Conservation (phyloP, 768 basidiomycete species). For the Boletus reticuloceps region DNA sequence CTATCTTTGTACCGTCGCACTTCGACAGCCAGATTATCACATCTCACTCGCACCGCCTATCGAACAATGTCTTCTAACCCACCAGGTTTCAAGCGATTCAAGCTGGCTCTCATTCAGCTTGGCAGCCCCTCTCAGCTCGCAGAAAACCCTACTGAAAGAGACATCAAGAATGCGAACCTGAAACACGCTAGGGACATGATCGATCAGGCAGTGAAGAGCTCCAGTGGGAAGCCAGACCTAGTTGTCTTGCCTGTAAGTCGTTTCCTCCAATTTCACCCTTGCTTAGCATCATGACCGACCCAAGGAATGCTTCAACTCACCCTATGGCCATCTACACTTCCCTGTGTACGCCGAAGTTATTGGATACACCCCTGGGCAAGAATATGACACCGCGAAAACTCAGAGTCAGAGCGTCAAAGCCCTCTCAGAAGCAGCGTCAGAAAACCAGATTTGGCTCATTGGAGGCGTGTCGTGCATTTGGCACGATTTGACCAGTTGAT, state of each 20-base stretch:
- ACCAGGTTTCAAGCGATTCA: conserved; percentile 64
- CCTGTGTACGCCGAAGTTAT: conserved; percentile 82
- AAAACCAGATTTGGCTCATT: conserved; percentile 82
- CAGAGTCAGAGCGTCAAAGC: conserved; percentile 77
- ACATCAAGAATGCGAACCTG: conserved; percentile 70
- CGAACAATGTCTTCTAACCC: conserved; percentile 32
- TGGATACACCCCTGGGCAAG: conserved; percentile 52
- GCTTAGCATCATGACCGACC: neutral
- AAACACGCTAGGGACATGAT: conserved; percentile 81
- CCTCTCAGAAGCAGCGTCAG: conserved; percentile 78
- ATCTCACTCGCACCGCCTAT: neutral
- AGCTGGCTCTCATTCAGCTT: conserved; percentile 86
- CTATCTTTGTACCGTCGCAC: conserved; percentile 12
- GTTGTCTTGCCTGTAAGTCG: conserved; percentile 78
- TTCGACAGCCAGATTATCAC: neutral
- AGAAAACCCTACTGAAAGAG: conserved; percentile 28
- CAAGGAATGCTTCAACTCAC: conserved; percentile 88
- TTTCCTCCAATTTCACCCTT: neutral
- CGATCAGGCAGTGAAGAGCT: conserved; percentile 54
- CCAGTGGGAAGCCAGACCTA: conserved; percentile 59
- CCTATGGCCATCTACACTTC: conserved; percentile 78
- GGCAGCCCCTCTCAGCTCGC: conserved; percentile 56
- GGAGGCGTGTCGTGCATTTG: conserved; percentile 55
- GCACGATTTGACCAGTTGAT: neutral
- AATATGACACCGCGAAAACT: conserved; percentile 54